Evolutionary conservation across 805 yeast species (phyloP).

Genomic region (Myxozyma vanderwaltii): DNA sequence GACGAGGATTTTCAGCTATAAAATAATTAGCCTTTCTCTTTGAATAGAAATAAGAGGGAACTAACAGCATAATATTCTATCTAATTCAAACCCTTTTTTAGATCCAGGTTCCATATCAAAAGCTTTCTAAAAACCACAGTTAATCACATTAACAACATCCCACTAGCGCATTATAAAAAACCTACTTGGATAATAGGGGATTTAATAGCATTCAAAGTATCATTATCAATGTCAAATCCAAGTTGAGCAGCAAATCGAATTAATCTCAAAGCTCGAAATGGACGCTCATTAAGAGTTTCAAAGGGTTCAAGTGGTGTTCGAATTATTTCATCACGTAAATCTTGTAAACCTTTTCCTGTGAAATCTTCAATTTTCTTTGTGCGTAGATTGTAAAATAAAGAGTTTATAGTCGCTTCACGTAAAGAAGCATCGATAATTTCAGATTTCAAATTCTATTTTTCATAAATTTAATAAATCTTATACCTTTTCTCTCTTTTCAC

Average conservation of each 20-base stretch:
- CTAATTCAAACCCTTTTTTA: not conserved
- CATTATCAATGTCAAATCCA: not conserved
- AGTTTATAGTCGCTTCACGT: no score
- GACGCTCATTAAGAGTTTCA: not conserved
- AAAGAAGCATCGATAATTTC: no score
- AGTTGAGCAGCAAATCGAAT: not conserved
- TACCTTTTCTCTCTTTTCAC: no score
- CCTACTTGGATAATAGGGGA: not conserved
- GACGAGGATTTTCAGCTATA: not conserved
- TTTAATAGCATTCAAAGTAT: not conserved
- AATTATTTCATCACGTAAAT: not conserved
- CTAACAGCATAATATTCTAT: not conserved
- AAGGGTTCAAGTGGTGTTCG: not conserved
- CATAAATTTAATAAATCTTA: no score
- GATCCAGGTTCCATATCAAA: no score
- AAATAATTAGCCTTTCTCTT: not conserved
- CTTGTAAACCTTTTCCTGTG: not conserved
- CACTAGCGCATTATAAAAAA: not conserved
- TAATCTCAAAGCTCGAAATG: not conserved
- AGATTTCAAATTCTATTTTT: no score
- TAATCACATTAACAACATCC: not conserved
- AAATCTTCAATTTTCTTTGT: no score
- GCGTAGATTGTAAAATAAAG: no score
- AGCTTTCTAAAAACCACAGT: not conserved
- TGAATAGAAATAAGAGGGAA: not conserved